Evolutionary conservation across 345 rosid species (phyloP), one percentile per base, ranked within the genome.

Genomic region (Corymbia maculata): DNA sequence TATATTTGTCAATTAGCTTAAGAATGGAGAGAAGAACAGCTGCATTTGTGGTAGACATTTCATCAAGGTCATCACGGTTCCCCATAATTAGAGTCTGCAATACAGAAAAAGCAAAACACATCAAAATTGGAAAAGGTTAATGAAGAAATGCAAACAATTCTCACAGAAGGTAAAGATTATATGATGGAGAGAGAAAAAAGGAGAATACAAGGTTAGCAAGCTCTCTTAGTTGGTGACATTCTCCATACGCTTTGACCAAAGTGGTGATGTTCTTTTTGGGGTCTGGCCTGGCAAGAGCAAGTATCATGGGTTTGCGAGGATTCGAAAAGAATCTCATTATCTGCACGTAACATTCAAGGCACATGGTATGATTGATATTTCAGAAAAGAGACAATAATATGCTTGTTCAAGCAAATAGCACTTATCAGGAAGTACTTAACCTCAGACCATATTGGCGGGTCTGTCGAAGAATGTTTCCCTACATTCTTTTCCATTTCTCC

Each of bases 281-380:
- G 93, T 98, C 99, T 13, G 99, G 99, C 92, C 99, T 94, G 14
- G 99, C 99, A 91, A 98, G 98, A 21, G 99, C 99, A 89, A 98
- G 97, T 91, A 98, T 96, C 99, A 96, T 93, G 85, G 99, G 99
- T 90, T 98, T 98, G 45, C 98, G 96, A 30, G 99, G 96, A 86
- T 97, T 98, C 84, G 95, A 90, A 88, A 98, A 98, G 95, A 97
- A 97, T 86, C 97, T 96, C 99, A 97, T 98, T 92, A 98, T 97
- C 99, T 98, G 96, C 95, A 94, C 80, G 49, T 21, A 19, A 75
- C 49, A 75, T 36, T 26, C 82, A 19, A 19, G 49, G 24, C 13
- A 4, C 82, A 75, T 9, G 42, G 82, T 36, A 9, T 42, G 42
- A 44, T 75, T 19, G 82, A 42, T 75, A 42, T 36, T 42, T 19